These are phyloP conservation scores for Penicillium brevicompactum DNA, from an alignment of 2,329 filamentous ascomycete genomes.

Conservation along the genomic window DNA sequence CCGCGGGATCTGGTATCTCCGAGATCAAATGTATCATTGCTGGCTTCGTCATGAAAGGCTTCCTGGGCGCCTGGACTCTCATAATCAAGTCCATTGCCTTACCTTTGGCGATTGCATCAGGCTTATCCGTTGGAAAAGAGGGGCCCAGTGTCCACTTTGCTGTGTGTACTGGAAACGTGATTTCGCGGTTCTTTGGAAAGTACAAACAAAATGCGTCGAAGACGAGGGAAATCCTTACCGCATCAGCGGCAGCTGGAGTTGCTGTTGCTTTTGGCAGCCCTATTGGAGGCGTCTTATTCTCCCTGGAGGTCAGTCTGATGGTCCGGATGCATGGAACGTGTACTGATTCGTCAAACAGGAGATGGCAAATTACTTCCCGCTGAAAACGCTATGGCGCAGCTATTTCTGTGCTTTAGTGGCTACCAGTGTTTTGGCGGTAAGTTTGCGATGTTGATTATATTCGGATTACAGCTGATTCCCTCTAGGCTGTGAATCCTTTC, in stretches of 20 bases:
- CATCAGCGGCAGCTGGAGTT: constrained; percentile 91
- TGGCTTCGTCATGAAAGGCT: constrained; percentile 98
- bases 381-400: constrained; percentile 97
- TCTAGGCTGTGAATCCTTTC: constrained; percentile 90
- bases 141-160: constrained; percentile 99
- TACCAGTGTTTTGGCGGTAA: constrained; percentile 79
- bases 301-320: constrained; percentile 65
- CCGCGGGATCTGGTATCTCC: constrained; percentile 92
- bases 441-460: constrained; percentile 21
- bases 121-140: constrained; percentile 93
- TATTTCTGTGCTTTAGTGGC: constrained; percentile 97
- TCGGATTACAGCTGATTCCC: constrained; percentile 7
- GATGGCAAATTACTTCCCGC: constrained; percentile 93
- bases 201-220: constrained; percentile 91
- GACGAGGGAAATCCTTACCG: constrained; percentile 90
- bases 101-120: constrained; percentile 89
- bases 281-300: constrained; percentile 95
- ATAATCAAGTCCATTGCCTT: constrained; percentile 91
- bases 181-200: constrained; percentile 88
- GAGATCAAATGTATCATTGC: constrained; percentile 99
- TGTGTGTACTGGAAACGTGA: constrained; percentile 95
- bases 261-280: constrained; percentile 96
- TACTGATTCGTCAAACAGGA: constrained; percentile 54
- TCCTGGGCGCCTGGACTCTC: constrained; percentile 87
- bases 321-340: neutral